phyloP scores from a whole-genome alignment of 768 basidiomycete genomes.

The Saitozyma podzolica region DNA sequence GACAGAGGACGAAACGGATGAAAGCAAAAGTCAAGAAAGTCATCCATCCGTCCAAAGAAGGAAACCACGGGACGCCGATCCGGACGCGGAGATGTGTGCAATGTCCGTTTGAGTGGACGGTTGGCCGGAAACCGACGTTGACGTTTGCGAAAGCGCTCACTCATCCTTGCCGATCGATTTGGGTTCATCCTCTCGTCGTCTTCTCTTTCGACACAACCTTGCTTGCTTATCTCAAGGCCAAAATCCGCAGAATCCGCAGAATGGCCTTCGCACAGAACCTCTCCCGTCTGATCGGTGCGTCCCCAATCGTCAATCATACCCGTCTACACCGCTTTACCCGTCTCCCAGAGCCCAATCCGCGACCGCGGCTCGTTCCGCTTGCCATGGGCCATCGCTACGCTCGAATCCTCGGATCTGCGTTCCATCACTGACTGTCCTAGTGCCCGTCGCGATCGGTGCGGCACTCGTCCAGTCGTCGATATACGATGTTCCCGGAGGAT shows the following conservation, averaged over 20 bases:
- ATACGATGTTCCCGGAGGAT: constrained; percentile 75
- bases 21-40: too few relatives aligned
- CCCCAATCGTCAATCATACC: not conserved
- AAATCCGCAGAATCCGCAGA: not conserved
- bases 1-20: too few relatives aligned
- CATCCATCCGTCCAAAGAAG: too few relatives aligned
- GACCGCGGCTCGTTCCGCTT: not conserved
- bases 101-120: too few relatives aligned
- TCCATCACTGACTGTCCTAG: constrained; percentile 47
- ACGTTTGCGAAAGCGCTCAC: too few relatives aligned
- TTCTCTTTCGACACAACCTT: too few relatives aligned
- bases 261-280: constrained; percentile 40
- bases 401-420: not conserved
- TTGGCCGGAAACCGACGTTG: too few relatives aligned
- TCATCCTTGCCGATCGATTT: too few relatives aligned
- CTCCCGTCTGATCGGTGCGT: constrained; percentile 32
- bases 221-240: too few relatives aligned
- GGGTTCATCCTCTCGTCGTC: too few relatives aligned
- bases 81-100: too few relatives aligned
- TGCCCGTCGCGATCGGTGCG: constrained; percentile 65
- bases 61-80: too few relatives aligned
- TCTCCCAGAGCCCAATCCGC: not conserved
- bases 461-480: constrained; percentile 58
- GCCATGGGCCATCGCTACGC: not conserved
- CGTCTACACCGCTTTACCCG: not conserved